Evolutionary conservation across 225 moss, liverwort and hornwort genomes (phyloP), one percentile per base, ranked within the genome.

Genomic region (Polytrichum commune): DNA sequence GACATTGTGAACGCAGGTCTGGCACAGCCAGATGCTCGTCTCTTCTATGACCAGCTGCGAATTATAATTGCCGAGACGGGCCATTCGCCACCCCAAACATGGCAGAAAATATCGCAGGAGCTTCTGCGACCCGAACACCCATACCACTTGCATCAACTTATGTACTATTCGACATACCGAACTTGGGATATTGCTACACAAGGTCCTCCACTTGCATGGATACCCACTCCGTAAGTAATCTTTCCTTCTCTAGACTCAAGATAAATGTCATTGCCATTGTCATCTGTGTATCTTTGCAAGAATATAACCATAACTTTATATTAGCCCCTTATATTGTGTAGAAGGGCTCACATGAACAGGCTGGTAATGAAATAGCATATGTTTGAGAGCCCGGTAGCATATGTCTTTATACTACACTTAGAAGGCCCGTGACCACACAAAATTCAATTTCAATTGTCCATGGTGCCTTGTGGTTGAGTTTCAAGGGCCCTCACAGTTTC

Each of bases 181-280:
- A 66, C 55, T 27, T 91, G 90, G 90, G 78, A 87, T 53, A n/a
- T 54, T 1, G 27, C 64, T 23, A 8, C 61, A 55, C 73, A 27
- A 7, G 90, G 90, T 0, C 90, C 80, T 5, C 87, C 90, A 8
- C 80, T 57, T 5, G 79, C 84, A 7, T 87, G 90, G 90, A 82
- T 82, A 10, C 89, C 89, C 5, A 71, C 81, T 56, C 78, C 69
- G 89, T 90, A 70, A 81, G 75, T 73, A 16, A 4, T 46, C 46
- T 46, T 46, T 46, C 46, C 8, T 13, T 70, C 69, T 68, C 57
- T 46, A 46, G 23, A 19, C 19, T 53, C 13, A 23, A 53, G 64
- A 19, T 29, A 27, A 16, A 9, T 33, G n/a, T 46, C 46, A 16
- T 46, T 46, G 46, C 13, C 16, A 16, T 16, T 46, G 13, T 16